These are phyloP conservation scores for Didymosphaeria variabile DNA, from an alignment of 2,329 filamentous ascomycete genomes.

Conservation along the genomic window DNA sequence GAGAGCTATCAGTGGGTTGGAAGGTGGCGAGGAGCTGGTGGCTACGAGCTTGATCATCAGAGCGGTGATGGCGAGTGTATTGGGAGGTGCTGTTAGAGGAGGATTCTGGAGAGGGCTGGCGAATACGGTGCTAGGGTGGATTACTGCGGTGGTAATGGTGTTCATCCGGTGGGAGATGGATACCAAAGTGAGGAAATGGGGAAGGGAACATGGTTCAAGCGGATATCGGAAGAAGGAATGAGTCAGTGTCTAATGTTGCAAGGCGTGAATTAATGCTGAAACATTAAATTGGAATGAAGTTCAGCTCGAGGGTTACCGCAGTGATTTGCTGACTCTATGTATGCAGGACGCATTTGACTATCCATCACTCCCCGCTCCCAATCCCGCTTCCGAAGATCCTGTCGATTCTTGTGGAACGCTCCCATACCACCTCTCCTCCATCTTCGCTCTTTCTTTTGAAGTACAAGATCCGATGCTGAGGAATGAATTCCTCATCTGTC, in stretches of 20 bases:
- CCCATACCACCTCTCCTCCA: conserved; percentile 57
- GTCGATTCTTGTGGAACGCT: conserved; percentile 58
- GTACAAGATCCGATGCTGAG: conserved; percentile 62
- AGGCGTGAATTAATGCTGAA: background rate
- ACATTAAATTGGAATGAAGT: background rate
- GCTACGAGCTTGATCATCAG: conserved; percentile 30
- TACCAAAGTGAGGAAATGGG: conserved; percentile 23
- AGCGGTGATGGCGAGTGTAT: conserved; percentile 23
- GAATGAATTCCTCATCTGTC: conserved; percentile 66
- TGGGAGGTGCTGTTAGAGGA: conserved; percentile 18
- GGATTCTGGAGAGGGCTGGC: conserved; percentile 21
- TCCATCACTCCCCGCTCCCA: background rate
- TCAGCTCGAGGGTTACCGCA: background rate
- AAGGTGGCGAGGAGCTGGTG: conserved; percentile 39
- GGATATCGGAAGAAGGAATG: conserved; percentile 17
- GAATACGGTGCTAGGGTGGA: conserved; percentile 21
- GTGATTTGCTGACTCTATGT: background rate
- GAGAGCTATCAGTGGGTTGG: conserved; percentile 34
- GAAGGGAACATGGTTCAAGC: conserved; percentile 19
- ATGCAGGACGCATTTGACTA: background rate
- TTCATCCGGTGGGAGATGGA: conserved; percentile 26
- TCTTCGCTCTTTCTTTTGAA: conserved; percentile 53
- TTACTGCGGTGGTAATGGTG: conserved; percentile 18
- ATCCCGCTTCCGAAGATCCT: conserved; percentile 58
- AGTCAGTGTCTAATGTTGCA: background rate